A percentile compares a stretch with the other conserved stretches of the same genome.
phyloP scores from a whole-genome alignment of 2,329 filamentous ascomycete species.

The Ophiosphaerella herpotricha region DNA sequence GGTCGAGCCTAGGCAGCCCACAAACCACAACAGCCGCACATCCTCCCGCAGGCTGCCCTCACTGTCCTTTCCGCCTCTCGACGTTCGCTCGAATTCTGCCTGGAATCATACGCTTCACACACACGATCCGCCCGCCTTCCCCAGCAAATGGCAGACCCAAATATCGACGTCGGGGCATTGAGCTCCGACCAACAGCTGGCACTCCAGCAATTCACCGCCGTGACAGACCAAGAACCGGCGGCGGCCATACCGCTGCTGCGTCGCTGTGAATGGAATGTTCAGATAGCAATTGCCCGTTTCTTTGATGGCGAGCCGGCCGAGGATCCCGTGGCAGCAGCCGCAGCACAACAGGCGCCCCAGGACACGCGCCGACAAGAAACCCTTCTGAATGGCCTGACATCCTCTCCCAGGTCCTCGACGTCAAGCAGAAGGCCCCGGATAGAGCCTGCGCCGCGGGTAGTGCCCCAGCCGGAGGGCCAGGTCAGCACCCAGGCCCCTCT shows the following conservation, averaged over 20 bases:
- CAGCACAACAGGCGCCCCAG: constrained; percentile 64
- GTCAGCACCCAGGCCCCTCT: constrained; percentile 73
- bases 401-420: constrained; percentile 38
- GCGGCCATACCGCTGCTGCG: constrained; percentile 79
- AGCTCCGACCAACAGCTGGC: constrained; percentile 78
- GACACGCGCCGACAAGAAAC: constrained; percentile 72
- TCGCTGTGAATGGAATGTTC: constrained; percentile 94
- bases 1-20: too few relatives aligned
- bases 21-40: too few relatives aligned
- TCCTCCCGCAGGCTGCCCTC: too few relatives aligned
- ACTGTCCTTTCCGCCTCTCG: too few relatives aligned
- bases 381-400: constrained; percentile 59
- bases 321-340: constrained; percentile 72
- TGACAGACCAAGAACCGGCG: constrained; percentile 80
- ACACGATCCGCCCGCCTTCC: too few relatives aligned
- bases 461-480: constrained; percentile 71
- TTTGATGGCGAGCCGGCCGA: constrained; percentile 94
- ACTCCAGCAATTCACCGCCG: constrained; percentile 83
- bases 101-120: too few relatives aligned
- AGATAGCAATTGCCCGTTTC: constrained; percentile 96
- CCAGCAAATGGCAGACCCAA: constrained; percentile 43
- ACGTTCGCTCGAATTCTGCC: too few relatives aligned
- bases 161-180: constrained; percentile 68
- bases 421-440: constrained; percentile 44
- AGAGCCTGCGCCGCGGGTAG: constrained; percentile 81